Percentiles rank a stretch among this genome's conserved stretches.
Conservation (phyloP, 2,329 filamentous ascomycete species). For the Xylaria multiplex region DNA sequence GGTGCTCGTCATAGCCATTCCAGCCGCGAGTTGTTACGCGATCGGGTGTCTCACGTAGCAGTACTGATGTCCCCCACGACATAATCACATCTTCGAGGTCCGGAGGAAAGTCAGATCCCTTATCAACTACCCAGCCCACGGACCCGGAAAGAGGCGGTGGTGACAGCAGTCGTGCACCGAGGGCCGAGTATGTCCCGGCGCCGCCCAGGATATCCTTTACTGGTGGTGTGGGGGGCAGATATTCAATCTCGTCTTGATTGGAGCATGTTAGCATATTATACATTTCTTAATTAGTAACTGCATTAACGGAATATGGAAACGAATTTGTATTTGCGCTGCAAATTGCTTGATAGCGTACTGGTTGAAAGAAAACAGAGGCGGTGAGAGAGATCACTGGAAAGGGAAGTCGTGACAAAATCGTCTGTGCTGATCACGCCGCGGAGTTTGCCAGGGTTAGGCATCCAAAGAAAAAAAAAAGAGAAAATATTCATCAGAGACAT, state of each 20-base stretch:
- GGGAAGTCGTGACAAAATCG: not conserved
- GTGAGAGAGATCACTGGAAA: constrained; percentile 16
- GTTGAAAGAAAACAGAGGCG: constrained; percentile 18
- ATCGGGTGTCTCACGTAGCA: constrained; percentile 72
- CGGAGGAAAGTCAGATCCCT: constrained; percentile 85
- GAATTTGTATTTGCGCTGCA: not conserved
- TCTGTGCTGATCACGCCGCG: not conserved
- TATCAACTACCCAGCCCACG: constrained; percentile 92
- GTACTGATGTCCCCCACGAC: constrained; percentile 78
- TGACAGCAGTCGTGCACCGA: constrained; percentile 90
- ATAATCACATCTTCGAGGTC: constrained; percentile 71
- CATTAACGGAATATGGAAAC: constrained; percentile 3
- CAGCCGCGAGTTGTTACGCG: constrained; percentile 88
- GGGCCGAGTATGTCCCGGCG: constrained; percentile 84
- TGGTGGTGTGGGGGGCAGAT: constrained; percentile 73
- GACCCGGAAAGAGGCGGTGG: constrained; percentile 71
- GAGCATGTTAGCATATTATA: constrained; percentile 33
- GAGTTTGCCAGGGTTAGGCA: not conserved
- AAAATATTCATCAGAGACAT: constrained; percentile 1
- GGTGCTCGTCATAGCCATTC: constrained; percentile 85
- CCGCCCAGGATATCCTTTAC: constrained; percentile 85
- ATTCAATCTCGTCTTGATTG: constrained; percentile 86
- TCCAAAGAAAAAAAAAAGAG: not conserved
- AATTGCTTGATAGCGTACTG: not conserved
- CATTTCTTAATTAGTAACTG: constrained; percentile 1